Conservation (phyloP, 2,329 filamentous ascomycete species). For the Aureobasidium pullulans region DNA sequence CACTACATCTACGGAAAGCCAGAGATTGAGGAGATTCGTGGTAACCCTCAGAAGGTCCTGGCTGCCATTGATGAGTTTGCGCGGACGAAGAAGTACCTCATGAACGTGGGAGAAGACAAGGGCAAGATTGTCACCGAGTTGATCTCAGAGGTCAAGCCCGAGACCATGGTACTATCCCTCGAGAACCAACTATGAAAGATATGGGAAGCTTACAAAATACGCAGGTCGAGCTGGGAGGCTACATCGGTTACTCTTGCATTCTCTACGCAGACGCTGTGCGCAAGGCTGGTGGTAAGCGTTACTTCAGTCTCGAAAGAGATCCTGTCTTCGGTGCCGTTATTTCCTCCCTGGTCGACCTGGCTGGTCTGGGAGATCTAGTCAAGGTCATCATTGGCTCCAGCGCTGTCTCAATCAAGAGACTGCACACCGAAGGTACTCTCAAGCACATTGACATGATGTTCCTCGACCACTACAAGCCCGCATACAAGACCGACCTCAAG, state of each 20-base stretch:
- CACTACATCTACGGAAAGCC: constrained; percentile 59
- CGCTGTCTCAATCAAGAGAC: constrained; percentile 54
- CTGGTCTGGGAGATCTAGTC: constrained; percentile 63
- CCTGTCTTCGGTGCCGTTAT: constrained; percentile 68
- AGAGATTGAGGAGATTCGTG: constrained; percentile 55
- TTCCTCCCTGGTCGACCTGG: constrained; percentile 61
- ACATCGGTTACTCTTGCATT: constrained; percentile 74
- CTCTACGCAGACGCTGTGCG: constrained; percentile 63
- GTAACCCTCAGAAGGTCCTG: constrained; percentile 57
- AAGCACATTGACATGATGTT: constrained; percentile 64
- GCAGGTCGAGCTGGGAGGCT: constrained; percentile 68
- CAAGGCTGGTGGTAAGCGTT: constrained; percentile 55
- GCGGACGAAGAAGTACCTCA: constrained; percentile 60
- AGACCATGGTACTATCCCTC: constrained; percentile 48
- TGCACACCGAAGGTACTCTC: constrained; percentile 49
- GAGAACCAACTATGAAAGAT: constrained; percentile 5
- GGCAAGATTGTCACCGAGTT: constrained; percentile 62
- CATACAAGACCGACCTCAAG: constrained; percentile 67
- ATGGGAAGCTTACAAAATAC: constrained; percentile 18
- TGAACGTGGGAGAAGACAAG: constrained; percentile 74
- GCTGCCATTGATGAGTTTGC: constrained; percentile 64
- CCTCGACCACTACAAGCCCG: constrained; percentile 73
- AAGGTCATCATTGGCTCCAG: constrained; percentile 64
- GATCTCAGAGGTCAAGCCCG: constrained; percentile 59
- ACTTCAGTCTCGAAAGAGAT: constrained; percentile 66